Evolutionary conservation across 2,329 filamentous ascomycete species (phyloP).

Genomic region (Zarea fungicola): DNA sequence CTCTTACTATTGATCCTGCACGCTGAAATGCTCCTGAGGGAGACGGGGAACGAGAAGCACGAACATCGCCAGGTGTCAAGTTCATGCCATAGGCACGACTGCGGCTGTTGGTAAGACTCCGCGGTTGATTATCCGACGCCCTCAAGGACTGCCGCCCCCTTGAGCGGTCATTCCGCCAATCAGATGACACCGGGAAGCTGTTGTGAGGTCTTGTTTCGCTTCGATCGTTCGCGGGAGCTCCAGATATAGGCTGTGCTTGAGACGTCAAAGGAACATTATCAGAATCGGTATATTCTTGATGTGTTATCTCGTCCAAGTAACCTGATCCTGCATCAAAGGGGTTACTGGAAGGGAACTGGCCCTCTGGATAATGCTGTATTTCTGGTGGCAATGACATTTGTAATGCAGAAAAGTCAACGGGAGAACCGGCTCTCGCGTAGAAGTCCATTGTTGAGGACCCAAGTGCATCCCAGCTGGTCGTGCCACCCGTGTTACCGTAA

Average conservation of each 20-base stretch:
- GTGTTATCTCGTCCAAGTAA: conserved; percentile 29
- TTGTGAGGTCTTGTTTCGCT: conserved; percentile 40
- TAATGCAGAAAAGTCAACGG: conserved; percentile 48
- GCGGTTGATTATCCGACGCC: conserved; percentile 51
- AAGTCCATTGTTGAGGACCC: conserved; percentile 26
- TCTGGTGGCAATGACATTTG: conserved; percentile 52
- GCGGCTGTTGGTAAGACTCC: conserved; percentile 44
- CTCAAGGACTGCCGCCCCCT: conserved; percentile 49
- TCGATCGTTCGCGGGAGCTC: conserved; percentile 38
- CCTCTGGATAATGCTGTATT: conserved; percentile 30
- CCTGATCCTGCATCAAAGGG: conserved; percentile 26
- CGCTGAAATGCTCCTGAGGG: conserved; percentile 59
- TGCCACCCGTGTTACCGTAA: not conserved
- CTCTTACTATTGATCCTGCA: conserved; percentile 70
- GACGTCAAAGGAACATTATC: conserved; percentile 54
- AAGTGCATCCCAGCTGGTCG: conserved; percentile 2
- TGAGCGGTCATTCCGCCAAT: conserved; percentile 51
- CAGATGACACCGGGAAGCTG: conserved; percentile 54
- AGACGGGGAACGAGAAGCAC: conserved; percentile 58
- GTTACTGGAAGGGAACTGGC: conserved; percentile 24
- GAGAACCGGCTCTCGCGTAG: conserved; percentile 36
- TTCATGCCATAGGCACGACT: conserved; percentile 53
- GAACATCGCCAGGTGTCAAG: conserved; percentile 46
- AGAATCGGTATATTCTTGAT: conserved; percentile 44
- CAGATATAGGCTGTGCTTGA: conserved; percentile 50